Base-by-base conservation (phyloP, 2,329 filamentous ascomycete species). In the Aciculosporium take region DNA sequence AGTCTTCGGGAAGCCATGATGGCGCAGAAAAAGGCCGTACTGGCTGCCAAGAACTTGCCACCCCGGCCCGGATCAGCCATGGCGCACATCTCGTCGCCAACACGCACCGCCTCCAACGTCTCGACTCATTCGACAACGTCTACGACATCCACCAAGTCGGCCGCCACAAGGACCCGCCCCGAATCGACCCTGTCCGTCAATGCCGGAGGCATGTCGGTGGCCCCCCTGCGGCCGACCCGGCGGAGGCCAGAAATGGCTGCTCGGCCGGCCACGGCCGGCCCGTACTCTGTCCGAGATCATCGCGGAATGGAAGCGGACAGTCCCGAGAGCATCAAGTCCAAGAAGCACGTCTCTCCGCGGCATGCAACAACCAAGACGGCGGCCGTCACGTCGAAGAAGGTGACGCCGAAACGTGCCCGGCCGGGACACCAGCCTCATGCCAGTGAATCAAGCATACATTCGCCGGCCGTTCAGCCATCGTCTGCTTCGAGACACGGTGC, bases 1-100 rank as follows among this genome's bases (percentile, higher is more conserved):
- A 84, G 83, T 9, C 62, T 95, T 21, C 81, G 84, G 48, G 88
- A 94, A 53, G 71, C 84, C 3, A 87, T 95, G 69, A 65, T 86
- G 53, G 87, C 86, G 5, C 82, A 89, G 55, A 88, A 86, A 62
- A 85, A 68, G 52, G 75, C 72, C 21, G 56, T 64, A 5, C 50
- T 74, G 50, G 63, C 69, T 28, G 56, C 67, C 27, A 59, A 56
- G 39, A 73, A 68, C 40, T 56, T 77, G 1, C 75, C 73, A 9
- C 55, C 67, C 20, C 64, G 76, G 7, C 76, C 76, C 2, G 76
- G 74, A 8, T 80, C 76, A 27, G 74, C 76, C 41, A 79, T 80
- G 76, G 68, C 76, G 10, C 64, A 72, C 30, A 68, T 79, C 43
- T 74, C 74, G 3, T 43, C 44, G 4, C 72, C 73, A 1, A 62